Conservation (phyloP, 495 filamentous ascomycete species). For the Jackrogersella minutella region DNA sequence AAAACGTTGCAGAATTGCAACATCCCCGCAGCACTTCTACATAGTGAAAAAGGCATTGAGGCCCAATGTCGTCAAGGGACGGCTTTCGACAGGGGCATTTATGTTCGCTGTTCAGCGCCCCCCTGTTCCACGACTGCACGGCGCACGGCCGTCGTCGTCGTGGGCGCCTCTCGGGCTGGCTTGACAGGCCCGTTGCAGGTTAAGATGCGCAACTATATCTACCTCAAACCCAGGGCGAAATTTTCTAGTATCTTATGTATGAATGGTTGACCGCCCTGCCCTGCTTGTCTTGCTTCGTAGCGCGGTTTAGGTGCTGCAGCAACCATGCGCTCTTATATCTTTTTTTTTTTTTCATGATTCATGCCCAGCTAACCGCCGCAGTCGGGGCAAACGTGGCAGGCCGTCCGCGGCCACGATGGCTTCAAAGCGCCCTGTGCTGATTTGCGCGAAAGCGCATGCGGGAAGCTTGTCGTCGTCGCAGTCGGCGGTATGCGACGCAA, state of each 20-base stretch:
- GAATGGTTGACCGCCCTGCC: slow-evolving; percentile 18
- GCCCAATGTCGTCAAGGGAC: slow-evolving; percentile 20
- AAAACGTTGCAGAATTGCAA: slow-evolving; percentile 34
- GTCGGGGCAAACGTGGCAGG: slow-evolving; percentile 29
- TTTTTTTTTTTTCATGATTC: slow-evolving; percentile 6
- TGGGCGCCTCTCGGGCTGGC: slow-evolving; percentile 32
- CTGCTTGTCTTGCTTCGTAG: slow-evolving; percentile 10
- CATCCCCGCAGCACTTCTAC: slow-evolving; percentile 23
- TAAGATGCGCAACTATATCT: slow-evolving; percentile 21
- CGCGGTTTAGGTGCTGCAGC: slow-evolving; percentile 21
- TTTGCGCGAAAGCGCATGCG: slow-evolving; percentile 26
- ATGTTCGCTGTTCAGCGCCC: slow-evolving; percentile 27
- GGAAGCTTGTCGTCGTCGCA: slow-evolving; percentile 31
- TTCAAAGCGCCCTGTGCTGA: slow-evolving; percentile 28
- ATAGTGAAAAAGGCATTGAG: slow-evolving; percentile 14
- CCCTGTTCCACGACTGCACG: slow-evolving; percentile 21
- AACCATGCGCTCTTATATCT: neutral
- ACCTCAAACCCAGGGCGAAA: slow-evolving; percentile 26
- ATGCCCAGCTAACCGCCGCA: slow-evolving; percentile 22
- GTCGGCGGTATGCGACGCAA: slow-evolving; percentile 36
- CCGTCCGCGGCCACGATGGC: slow-evolving; percentile 26
- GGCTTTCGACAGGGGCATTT: slow-evolving; percentile 9
- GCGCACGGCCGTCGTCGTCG: slow-evolving; percentile 22
- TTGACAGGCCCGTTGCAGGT: slow-evolving; percentile 28
- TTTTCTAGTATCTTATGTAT: slow-evolving; percentile 1